Conservation (phyloP, 495 filamentous ascomycete species). For the Penicillium crystallinum region DNA sequence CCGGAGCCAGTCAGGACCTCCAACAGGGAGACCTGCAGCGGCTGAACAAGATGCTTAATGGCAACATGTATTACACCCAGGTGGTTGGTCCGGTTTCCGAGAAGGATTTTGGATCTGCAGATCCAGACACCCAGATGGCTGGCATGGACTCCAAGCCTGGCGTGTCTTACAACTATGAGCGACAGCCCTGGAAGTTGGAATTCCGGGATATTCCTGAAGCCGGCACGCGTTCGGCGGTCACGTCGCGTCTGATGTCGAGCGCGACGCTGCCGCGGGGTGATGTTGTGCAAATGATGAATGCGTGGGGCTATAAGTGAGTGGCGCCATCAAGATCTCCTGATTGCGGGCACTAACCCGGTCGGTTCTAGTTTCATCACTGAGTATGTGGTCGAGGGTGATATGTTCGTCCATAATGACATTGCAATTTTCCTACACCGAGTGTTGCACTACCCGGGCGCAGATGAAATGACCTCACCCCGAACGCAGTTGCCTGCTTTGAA, state of each 20-base stretch:
- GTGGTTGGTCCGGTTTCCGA: slow-evolving; percentile 40
- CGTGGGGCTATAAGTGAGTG: slow-evolving; percentile 48
- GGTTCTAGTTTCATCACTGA: slow-evolving; percentile 42
- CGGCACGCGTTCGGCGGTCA: slow-evolving; percentile 43
- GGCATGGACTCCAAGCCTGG: slow-evolving; percentile 15
- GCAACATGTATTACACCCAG: slow-evolving; percentile 48
- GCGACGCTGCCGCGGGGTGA: slow-evolving; percentile 40
- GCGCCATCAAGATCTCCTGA: slow-evolving; percentile 18
- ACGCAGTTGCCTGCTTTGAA: slow-evolving; percentile 30
- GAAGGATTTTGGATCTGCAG: slow-evolving; percentile 28
- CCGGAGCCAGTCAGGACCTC: slow-evolving; percentile 42
- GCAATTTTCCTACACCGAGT: slow-evolving; percentile 45
- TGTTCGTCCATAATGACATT: slow-evolving; percentile 46
- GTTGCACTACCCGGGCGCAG: slow-evolving; percentile 31
- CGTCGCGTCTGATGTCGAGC: slow-evolving; percentile 43
- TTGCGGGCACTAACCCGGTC: slow-evolving; percentile 11
- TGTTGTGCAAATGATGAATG: slow-evolving; percentile 43
- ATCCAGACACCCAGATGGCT: slow-evolving; percentile 31
- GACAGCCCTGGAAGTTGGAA: slow-evolving; percentile 45
- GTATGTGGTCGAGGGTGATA: slow-evolving; percentile 45
- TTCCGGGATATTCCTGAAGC: slow-evolving; percentile 52
- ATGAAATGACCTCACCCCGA: slow-evolving; percentile 25
- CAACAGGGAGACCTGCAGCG: slow-evolving; percentile 39
- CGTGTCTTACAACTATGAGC: slow-evolving; percentile 33
- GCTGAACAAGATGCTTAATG: slow-evolving; percentile 45